Base-by-base conservation (phyloP, 2,329 filamentous ascomycete species). In the Trichoderma endophyticum region DNA sequence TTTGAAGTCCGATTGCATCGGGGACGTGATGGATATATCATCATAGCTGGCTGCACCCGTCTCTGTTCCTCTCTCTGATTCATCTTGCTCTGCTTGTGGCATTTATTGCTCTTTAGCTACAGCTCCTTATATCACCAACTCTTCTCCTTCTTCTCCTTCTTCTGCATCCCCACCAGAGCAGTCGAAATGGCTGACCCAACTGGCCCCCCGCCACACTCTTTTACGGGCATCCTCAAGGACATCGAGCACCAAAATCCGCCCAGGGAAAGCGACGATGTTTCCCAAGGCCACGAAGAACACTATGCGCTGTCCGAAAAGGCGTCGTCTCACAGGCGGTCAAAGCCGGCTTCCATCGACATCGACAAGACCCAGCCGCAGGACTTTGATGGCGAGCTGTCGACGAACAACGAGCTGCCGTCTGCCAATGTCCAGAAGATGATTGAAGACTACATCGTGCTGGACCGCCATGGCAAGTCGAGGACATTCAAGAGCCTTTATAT, bases 401-500 rank as follows among this genome's bases (percentile, higher is more conserved):
- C 86, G 12, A 86, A 85, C 77, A 84, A 91, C 76, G 83, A 86
- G 48, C 77, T 90, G 3, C 89, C 89, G 1, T 82, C 86, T 0
- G 75, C 78, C 24, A 82, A 84, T 70, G 84, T 82, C 4, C 79
- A 91, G 30, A 82, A 81, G 69, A 84, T 83, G 75, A 84, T 91
- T 54, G 86, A 88, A 73, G 78, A 86, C 74, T 86, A 88, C 77
- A 81, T 85, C 1, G 84, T 94, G 15, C 85, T 92, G 57, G 91
- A 92, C 79, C 83, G 83, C 48, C 80, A 90, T 71, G 89, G 90
- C 71, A 89, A 88, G 70, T 81, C 86, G 15, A 86, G 86, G 57
- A 82, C 86, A 0, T 93, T 93, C 80, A 87, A 87, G 80, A 89
- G 86, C 75, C 81, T 93, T 32, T 91, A 90, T 78, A 85, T 83